These are phyloP conservation scores for Pichia gijzeniarum DNA, from an alignment of 805 yeast genomes.

Conservation along the genomic window DNA sequence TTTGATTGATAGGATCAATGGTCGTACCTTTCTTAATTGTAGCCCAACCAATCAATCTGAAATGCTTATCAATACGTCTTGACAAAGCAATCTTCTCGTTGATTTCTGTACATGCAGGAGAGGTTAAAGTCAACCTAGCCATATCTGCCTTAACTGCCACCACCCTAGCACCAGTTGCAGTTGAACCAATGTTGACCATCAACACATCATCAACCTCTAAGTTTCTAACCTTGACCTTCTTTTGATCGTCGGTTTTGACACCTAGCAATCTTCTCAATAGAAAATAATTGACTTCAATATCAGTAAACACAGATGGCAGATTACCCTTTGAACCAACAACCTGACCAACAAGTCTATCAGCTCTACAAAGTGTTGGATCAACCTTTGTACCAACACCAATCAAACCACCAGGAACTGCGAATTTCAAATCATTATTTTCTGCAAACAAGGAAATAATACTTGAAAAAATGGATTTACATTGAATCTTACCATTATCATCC, in stretches of 20 bases:
- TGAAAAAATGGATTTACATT: conserved; percentile 93
- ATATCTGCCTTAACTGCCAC: conserved; percentile 97
- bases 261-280: conserved; percentile 93
- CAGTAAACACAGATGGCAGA: conserved; percentile 93
- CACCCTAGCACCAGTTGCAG: conserved; percentile 99
- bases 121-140: conserved; percentile 94
- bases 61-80: conserved; percentile 98
- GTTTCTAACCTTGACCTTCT: conserved; percentile 94
- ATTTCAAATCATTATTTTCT: conserved; percentile 94
- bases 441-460: conserved; percentile 92
- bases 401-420: conserved; percentile 99
- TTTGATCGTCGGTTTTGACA: conserved; percentile 96
- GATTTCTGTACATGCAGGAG: conserved; percentile 98
- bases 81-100: conserved; percentile 98
- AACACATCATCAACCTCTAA: conserved; percentile 90
- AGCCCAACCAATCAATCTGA: conserved; percentile 99
- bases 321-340: conserved; percentile 97
- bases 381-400: conserved; percentile 99
- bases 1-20: conserved; percentile 62
- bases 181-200: conserved; percentile 98
- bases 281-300: conserved; percentile 95
- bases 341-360: conserved; percentile 98
- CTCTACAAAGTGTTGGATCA: conserved; percentile 98
- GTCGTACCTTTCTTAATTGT: conserved; percentile 92
- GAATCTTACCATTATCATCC: conserved; percentile 80